phyloP scores from a whole-genome alignment of 768 basidiomycete species.

The Filobasidium wieringae region DNA sequence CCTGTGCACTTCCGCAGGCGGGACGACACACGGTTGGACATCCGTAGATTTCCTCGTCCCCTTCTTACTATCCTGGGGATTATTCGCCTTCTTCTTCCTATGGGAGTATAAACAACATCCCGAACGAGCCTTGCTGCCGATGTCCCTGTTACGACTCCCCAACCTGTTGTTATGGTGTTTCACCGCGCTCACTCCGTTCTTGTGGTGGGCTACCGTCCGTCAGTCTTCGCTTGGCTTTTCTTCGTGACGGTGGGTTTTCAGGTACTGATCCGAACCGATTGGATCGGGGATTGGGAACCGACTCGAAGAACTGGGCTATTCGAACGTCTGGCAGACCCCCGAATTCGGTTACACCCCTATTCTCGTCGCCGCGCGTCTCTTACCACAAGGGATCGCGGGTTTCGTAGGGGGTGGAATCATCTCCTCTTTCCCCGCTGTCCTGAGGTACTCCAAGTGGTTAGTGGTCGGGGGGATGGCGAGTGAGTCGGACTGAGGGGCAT shows the following conservation, averaged over 20 bases:
- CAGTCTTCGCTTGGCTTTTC: not conserved
- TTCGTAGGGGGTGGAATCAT: conserved; percentile 5
- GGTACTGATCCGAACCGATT: not conserved
- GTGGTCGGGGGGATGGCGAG: not conserved
- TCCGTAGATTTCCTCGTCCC: conserved; percentile 44
- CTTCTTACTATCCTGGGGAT: conserved; percentile 44
- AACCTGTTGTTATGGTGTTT: conserved; percentile 23
- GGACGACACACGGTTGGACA: conserved; percentile 47
- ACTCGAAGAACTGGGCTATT: not conserved
- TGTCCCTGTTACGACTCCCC: conserved; percentile 26
- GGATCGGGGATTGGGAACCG: not conserved
- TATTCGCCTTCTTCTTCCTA: conserved; percentile 45
- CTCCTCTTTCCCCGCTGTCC: conserved; percentile 2
- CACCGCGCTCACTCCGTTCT: conserved; percentile 18
- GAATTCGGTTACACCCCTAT: conserved; percentile 5
- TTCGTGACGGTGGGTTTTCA: not conserved
- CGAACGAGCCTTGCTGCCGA: conserved; percentile 39
- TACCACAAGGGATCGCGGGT: conserved; percentile 11
- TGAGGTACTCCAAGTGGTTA: conserved; percentile 5
- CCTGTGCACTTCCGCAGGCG: conserved; percentile 41
- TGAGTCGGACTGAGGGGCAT: not conserved
- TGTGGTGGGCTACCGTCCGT: conserved; percentile 28
- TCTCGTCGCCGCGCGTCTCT: conserved; percentile 4
- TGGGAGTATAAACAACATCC: conserved; percentile 44
- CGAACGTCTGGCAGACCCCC: conserved; percentile 7